Percentiles rank a stretch among this genome's conserved stretches.
Conservation (phyloP, 345 rosid species). For the Boechera divaricarpa region DNA sequence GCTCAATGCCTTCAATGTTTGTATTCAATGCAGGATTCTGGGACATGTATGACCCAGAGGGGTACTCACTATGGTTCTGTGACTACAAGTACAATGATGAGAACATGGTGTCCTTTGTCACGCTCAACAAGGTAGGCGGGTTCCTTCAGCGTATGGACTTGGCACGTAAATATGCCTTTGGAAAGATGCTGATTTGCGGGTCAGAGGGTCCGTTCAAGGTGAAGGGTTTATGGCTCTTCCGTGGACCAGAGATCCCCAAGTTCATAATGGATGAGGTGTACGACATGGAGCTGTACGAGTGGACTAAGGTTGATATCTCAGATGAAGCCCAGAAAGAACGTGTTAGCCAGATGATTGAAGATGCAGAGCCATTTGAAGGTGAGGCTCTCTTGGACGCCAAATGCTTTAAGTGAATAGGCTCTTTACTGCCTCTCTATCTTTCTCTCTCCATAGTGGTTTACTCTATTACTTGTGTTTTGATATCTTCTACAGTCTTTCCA, state of each 20-base stretch:
- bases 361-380: conserved; percentile 86
- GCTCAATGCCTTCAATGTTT: conserved; percentile 1
- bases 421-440: neutral
- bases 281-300: conserved; percentile 91
- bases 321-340: conserved; percentile 89
- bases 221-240: conserved; percentile 93
- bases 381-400: conserved; percentile 89
- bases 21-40: conserved; percentile 71
- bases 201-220: conserved; percentile 75
- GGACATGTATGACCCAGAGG: conserved; percentile 98
- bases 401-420: conserved; percentile 75
- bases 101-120: conserved; percentile 88
- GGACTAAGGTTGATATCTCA: conserved; percentile 76
- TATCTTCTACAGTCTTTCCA: conserved; percentile 31
- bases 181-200: conserved; percentile 86
- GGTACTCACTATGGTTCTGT: conserved; percentile 96
- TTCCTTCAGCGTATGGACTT: conserved; percentile 96
- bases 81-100: conserved; percentile 96
- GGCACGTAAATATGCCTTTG: conserved; percentile 93
- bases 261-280: conserved; percentile 79
- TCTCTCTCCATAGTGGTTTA: conserved; percentile 15
- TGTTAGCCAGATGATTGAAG: conserved; percentile 90
- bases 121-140: conserved; percentile 94
- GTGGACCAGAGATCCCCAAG: conserved; percentile 78
- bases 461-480: conserved; percentile 32